Conservation (phyloP, 352 stramenopile genomes). For the Globisporangium viniferum region DNA sequence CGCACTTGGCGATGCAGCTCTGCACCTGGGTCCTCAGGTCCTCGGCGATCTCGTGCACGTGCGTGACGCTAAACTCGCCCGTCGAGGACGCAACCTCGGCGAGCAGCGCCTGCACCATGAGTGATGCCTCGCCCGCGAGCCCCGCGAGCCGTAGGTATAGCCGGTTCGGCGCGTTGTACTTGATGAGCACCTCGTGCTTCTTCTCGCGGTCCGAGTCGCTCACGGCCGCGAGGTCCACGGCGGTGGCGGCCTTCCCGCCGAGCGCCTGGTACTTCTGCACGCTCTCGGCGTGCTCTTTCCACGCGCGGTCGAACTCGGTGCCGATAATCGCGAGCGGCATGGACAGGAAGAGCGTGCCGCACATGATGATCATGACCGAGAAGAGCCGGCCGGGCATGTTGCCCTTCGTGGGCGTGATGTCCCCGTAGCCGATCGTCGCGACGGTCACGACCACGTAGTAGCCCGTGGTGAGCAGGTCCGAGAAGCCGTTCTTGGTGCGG, state of each 20-base stretch:
- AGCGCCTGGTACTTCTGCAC: slow-evolving; percentile 59
- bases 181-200: slow-evolving; percentile 76
- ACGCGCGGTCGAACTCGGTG: slow-evolving; percentile 78
- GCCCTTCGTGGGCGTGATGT: slow-evolving; percentile 72
- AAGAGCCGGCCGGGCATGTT: slow-evolving; percentile 63
- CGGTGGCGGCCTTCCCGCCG: slow-evolving; percentile 10
- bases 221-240: slow-evolving; percentile 16
- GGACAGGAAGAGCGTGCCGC: slow-evolving; percentile 77
- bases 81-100: slow-evolving; percentile 29
- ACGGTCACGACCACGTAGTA: slow-evolving; percentile 81
- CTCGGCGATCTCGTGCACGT: slow-evolving; percentile 46
- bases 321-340: slow-evolving; percentile 87
- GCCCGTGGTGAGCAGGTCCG: slow-evolving; percentile 62
- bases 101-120: slow-evolving; percentile 60
- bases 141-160: slow-evolving; percentile 58
- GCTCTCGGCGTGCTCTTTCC: slow-evolving; percentile 71
- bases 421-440: slow-evolving; percentile 73
- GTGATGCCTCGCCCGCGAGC: slow-evolving; percentile 57
- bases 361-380: slow-evolving; percentile 83
- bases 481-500: slow-evolving; percentile 60
- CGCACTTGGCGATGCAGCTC: slow-evolving; percentile 45
- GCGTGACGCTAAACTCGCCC: slow-evolving; percentile 34
- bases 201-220: slow-evolving; percentile 34
- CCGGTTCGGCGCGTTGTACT: slow-evolving; percentile 74
- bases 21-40: slow-evolving; percentile 54